Conservation (phyloP, 2,329 filamentous ascomycete genomes). For the Pseudogymnoascus sp. region DNA sequence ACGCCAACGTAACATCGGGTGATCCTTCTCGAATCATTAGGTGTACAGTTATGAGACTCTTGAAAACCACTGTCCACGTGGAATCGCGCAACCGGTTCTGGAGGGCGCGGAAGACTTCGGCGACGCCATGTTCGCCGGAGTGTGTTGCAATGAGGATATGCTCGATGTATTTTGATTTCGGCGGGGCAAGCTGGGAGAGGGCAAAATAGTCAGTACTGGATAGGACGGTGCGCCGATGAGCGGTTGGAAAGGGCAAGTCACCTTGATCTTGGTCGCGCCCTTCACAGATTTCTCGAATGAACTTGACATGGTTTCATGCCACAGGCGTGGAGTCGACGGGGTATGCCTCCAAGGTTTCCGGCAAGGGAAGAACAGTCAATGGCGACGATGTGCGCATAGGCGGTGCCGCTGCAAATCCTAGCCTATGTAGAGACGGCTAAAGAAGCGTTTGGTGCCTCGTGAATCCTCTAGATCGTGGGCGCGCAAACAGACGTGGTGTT, state of each 20-base stretch:
- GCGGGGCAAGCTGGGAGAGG: conserved; percentile 67
- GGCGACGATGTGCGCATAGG: not conserved
- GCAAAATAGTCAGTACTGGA: not conserved
- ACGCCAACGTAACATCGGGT: conserved; percentile 77
- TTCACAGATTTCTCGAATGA: conserved; percentile 99
- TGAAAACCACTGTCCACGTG: conserved; percentile 99
- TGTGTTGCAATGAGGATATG: conserved; percentile 94
- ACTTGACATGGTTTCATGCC: conserved; percentile 53
- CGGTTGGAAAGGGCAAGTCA: conserved; percentile 31
- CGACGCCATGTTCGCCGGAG: conserved; percentile 87
- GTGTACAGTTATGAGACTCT: conserved; percentile 89
- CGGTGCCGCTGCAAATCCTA: not conserved
- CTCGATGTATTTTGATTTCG: conserved; percentile 99
- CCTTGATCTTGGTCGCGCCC: conserved; percentile 97
- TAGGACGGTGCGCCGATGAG: not conserved
- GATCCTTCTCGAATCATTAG: conserved; percentile 96
- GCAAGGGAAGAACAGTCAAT: not conserved
- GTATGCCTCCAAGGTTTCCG: conserved; percentile 2
- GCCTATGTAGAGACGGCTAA: not conserved
- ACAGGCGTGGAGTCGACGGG: conserved; percentile 10
- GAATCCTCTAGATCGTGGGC: not conserved
- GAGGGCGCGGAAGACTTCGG: conserved; percentile 87
- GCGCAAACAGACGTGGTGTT: conserved; percentile 4
- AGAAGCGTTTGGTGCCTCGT: conserved; percentile 1
- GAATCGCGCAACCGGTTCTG: conserved; percentile 85